Base-by-base conservation (phyloP, 2,329 filamentous ascomycete genomes). In the Colletotrichum chlorophyti region DNA sequence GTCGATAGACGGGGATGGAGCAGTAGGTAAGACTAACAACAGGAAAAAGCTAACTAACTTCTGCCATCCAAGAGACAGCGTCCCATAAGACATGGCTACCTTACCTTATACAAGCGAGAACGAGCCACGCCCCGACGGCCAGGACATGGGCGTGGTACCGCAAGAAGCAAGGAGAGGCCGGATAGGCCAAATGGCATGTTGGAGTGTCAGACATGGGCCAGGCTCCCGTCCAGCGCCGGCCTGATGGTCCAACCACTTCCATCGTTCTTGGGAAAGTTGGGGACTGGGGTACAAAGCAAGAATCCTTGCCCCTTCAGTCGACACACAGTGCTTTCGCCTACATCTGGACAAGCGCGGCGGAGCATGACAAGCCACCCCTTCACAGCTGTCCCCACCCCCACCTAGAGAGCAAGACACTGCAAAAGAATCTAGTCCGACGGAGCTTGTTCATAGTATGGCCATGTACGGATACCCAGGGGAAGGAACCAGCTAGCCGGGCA, bases 141-240 rank as follows among this genome's bases (percentile, higher is more conserved):
- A 29, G 40, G 34, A 31, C 42, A 42, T 42, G 37, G 54, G 54
- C 54, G n/a, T n/a, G 54, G 59, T 60, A 49, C 59, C 43, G 59
- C 59, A 61, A 48, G 35, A 53, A 61, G 38, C 42, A 59, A 60
- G 59, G 59, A 55, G 60, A 55, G 27, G 38, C 54, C 54, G 23
- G 59, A 24, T n/a, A 49, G 47, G 58, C 40, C 57, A 47, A 60
- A 51, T 55, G 52, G 45, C 52, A 60, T 37, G 52, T 50, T 32
- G 38, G 45, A 49, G 43, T 26, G 48, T 50, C 32, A 60, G 59
- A 60, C 59, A 60, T 45, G 55, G 54, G 55, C 49, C 55, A 47
- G 41, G 49, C 11, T 50, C 23, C 42, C 49, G 53, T 43, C 48
- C 47, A 53, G 53, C 47, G 46, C 47, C 58, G 57, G 57, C 41